phyloP scores from a whole-genome alignment of 192 early-diverging fungal genomes.

The Linnemannia schmuckeri region DNA sequence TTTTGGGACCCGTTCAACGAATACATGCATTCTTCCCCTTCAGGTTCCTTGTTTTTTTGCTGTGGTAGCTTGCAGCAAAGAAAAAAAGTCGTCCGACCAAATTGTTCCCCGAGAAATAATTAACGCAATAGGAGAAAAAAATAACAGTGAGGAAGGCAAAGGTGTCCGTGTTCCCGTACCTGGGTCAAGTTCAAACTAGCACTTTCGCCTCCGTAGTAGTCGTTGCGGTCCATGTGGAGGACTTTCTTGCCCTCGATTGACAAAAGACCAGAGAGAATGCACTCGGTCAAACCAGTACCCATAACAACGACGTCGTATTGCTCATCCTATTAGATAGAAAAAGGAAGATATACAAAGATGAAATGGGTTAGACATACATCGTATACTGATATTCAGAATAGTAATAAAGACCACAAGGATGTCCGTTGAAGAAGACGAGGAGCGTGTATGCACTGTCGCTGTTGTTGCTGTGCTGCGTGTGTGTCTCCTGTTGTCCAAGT shows the following conservation, averaged over 20 bases:
- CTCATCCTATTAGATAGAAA: slow-evolving; percentile 73
- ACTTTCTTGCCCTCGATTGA: slow-evolving; percentile 94
- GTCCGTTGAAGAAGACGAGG: neutral
- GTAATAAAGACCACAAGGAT: neutral
- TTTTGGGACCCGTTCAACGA: neutral
- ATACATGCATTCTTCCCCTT: neutral
- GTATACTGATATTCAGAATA: neutral
- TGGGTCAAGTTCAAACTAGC: slow-evolving; percentile 97
- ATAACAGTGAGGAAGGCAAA: neutral
- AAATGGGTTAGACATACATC: neutral
- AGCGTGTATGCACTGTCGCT: neutral
- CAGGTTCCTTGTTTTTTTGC: neutral
- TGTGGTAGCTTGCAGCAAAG: neutral
- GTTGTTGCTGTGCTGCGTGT: neutral
- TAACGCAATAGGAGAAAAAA: too few relatives aligned
- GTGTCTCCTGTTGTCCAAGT: neutral
- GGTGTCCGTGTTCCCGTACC: slow-evolving; percentile 61
- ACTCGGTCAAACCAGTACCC: slow-evolving; percentile 92
- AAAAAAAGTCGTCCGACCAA: neutral
- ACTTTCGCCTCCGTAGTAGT: slow-evolving; percentile 98
- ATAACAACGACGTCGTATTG: slow-evolving; percentile 91
- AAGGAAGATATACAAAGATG: neutral
- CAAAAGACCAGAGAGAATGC: slow-evolving; percentile 88
- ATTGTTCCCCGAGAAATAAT: neutral
- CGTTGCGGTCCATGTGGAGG: slow-evolving; percentile 93